Evolutionary conservation across 75 land plant species (phyloP).

Genomic region (Sequoiadendron giganteum): DNA sequence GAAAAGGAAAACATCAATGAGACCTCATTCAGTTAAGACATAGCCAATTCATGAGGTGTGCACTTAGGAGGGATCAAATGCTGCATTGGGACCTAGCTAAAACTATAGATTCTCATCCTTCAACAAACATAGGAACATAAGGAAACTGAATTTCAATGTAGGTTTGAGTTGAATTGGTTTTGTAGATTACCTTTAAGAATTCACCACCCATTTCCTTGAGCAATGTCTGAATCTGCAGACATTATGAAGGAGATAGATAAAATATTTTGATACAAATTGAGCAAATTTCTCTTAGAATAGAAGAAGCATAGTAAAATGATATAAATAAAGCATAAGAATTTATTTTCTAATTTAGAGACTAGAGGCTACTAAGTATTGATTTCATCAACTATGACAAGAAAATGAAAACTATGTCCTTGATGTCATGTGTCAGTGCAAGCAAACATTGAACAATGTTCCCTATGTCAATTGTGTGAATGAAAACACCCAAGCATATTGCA

Average conservation of each 20-base stretch:
- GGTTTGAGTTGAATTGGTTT: not conserved
- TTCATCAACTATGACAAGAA: not conserved
- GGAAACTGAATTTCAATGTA: not conserved
- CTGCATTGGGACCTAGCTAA: not conserved
- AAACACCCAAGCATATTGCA: too few species aligned
- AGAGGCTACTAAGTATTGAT: not conserved
- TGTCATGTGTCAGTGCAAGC: not conserved
- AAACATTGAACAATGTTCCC: not conserved
- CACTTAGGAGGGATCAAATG: not conserved
- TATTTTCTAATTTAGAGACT: not conserved
- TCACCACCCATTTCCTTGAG: constrained; percentile 78
- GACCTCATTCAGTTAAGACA: not conserved
- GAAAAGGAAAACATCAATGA: not conserved
- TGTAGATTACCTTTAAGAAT: constrained; percentile 57
- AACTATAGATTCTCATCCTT: not conserved
- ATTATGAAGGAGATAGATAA: not conserved
- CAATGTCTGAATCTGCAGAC: constrained; percentile 50
- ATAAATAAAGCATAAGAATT: not conserved
- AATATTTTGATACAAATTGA: not conserved
- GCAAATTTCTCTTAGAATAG: not conserved
- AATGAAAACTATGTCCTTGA: not conserved
- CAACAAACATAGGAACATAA: not conserved
- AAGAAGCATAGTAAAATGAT: not conserved
- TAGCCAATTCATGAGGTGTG: not conserved
- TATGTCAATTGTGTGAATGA: not conserved